Evolutionary conservation across 345 rosid species (phyloP), one percentile per base, ranked within the genome.

Genomic region (Theobroma cacao): DNA sequence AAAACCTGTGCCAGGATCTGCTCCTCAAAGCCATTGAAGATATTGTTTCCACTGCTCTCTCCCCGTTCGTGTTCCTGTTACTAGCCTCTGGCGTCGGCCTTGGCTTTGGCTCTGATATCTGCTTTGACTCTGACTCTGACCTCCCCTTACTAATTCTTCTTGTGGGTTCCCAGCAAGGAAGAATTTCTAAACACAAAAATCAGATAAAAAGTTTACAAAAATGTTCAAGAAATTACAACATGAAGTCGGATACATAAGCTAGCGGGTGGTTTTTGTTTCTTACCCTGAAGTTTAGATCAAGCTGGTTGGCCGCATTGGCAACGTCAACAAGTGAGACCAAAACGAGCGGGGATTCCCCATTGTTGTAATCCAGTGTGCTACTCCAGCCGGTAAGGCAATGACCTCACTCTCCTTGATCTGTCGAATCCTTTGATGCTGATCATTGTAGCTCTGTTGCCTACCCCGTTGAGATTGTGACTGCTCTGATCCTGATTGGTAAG

Each of bases 91-190:
- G n/a, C n/a, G n/a, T n/a, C 4, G 24, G 22, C 28, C 22, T 22
- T 28, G 60, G 53, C 20, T 3, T 14, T 15, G 65, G 22, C 68
- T 60, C 10, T 17, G 0, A 41, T 34, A 31, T 70, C 72, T 69
- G 52, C 10, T n/a, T 10, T 55, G 60, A 12, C 38, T 74, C 40
- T 36, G 61, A n/a, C 78, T 36, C n/a, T 17, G 28, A 11, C 79
- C 68, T 22, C 74, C 24, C 1, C 68, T 58, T 2, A 33, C 81
- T 1, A 81, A 0, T 28, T 63, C 78, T 61, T 40, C 69, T 75
- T 77, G 84, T 15, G 89, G 90, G 81, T 78, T 87, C 2, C 90
- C 88, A 15, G 85, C 89, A 9, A 86, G 74, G 86, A 80, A 84
- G 83, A 86, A 89, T 72, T 78, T 76, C 89, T 89, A 24, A 41